These are phyloP conservation scores for Starmera stellimalicola DNA, from an alignment of 1,139 yeast genomes.

Conservation along the genomic window DNA sequence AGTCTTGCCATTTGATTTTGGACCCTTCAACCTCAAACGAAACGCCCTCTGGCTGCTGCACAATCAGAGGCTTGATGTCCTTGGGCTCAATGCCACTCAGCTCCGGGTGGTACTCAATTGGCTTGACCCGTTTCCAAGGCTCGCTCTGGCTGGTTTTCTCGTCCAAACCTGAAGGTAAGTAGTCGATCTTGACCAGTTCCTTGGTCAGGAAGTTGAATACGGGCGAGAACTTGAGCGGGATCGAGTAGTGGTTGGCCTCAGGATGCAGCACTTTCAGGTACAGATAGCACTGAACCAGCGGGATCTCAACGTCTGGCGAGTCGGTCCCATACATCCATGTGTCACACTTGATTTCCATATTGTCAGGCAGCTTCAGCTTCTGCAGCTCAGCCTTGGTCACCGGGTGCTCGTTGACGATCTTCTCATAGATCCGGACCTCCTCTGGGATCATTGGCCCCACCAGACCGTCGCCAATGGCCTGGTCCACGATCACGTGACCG, in stretches of 20 bases:
- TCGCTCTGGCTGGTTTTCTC: constrained; percentile 43
- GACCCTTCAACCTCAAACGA: constrained; percentile 58
- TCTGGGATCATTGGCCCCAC: constrained; percentile 72
- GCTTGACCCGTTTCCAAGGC: constrained; percentile 51
- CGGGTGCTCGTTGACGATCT: constrained; percentile 45
- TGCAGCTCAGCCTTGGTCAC: constrained; percentile 50
- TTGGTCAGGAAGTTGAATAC: constrained; percentile 61
- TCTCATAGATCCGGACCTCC: constrained; percentile 52
- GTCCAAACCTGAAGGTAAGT: constrained; percentile 66
- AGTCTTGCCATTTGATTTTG: constrained; percentile 77
- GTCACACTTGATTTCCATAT: constrained; percentile 49
- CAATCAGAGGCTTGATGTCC: constrained; percentile 68
- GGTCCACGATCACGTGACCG: constrained; percentile 54
- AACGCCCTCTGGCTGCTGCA: constrained; percentile 81
- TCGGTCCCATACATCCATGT: constrained; percentile 92
- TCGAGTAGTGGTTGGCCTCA: constrained; percentile 78
- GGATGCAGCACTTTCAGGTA: constrained; percentile 59
- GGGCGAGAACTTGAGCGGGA: constrained; percentile 77
- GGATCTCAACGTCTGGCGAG: constrained; percentile 30
- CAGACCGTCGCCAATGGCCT: constrained; percentile 46
- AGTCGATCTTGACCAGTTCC: constrained; percentile 68
- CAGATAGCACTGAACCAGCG: constrained; percentile 67
- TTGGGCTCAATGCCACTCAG: constrained; percentile 46
- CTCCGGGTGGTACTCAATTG: constrained; percentile 68
- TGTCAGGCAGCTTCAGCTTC: constrained; percentile 52